Base-by-base conservation (phyloP, 2,329 filamentous ascomycete species). In the Aspergillus sp. region DNA sequence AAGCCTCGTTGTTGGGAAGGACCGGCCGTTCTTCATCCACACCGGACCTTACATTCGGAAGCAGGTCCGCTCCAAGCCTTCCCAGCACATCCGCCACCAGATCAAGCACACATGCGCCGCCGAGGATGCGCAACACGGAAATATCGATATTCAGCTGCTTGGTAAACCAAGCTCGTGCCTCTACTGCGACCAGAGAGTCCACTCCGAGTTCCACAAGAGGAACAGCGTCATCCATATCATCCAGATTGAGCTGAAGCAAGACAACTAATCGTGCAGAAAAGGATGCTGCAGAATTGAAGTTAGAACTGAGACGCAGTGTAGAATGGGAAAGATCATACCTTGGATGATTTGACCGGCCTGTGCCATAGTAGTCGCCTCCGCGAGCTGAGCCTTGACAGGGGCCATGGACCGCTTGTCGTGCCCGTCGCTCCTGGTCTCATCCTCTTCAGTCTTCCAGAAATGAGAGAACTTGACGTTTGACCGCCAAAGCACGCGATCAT, bases 111-210 rank as follows among this genome's bases (percentile, higher is more conserved):
- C 20, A 22, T 22, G 20, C 20, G 20, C 20, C 20, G 20, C 72
- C 67, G 3, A 80, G 55, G 45, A 81, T 67, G 52, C 76, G 77
- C 1, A 81, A 63, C 1, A 81, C 72, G 0, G 77, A 74, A 0
- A 81, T 67, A 46, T 80, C 74, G 0, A 73, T 62, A 0, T 72
- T 53, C 0, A 80, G 43, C 40, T 77, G 67, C 45, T 76, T 76
- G 16, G 73, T 32, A 55, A 81, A 77, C 79, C 79, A 82, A 2
- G 72, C 61, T 0, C 78, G 73, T 3, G 76, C 49, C 32, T 73
- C 70, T 3, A 76, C 70, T 0, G 73, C 71, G 4, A 73, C 47
- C 0, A 76, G 52, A 3, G 73, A 75, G 50, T 76, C 74, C 14
- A 71, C 54, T 1, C 73, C 66, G 14, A 69, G 60, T 33, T 74